Evolutionary conservation across 108 stramenopile genomes (phyloP), one percentile per base, ranked within the genome.

Genomic region (Phaeodactylum tricornutum): DNA sequence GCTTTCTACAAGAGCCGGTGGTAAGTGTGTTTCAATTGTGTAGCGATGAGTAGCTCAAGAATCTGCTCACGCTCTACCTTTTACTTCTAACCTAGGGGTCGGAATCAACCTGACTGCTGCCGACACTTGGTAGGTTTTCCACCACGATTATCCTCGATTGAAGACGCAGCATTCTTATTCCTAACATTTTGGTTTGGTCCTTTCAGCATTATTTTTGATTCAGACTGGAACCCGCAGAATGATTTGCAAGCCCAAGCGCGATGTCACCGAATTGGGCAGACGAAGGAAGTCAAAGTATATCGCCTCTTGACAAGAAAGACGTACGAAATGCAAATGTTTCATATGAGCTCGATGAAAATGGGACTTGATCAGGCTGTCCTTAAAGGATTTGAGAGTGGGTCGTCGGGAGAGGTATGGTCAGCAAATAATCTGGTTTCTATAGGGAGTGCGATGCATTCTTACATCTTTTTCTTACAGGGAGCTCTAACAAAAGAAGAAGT

Each of bases 201-300:
- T n/a, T n/a, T n/a, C n/a, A n/a, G n/a, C 15, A 46, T 57, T 34
- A 47, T 47, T 36, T 57, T 47, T 46, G 56, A 47, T 35, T 32
- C 29, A 17, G 53, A 53, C 19, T 62, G 20, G 24, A 59, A 51
- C 32, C 97, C 96, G 6, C 98, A 99, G 61, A 97, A 97, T 47
- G 96, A 99, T 51, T 43, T 95, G 1, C 96, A 99, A 42, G 96
- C 96, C 5, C 83, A 85, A 58, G 88, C 84, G n/a, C 74, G 97
- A 2, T 96, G 95, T 51, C 99, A 99, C 55, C 74, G 97, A 29
- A 99, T 99, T 58, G 99, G 99, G 0, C 99, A 99, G 65, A 98
- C 92, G 32, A 95, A 95, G 49, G 64, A 56, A 17, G 92, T 94
- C 19, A 88, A 73, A 51, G 53, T 52, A 15, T 97, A 94, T 67